Conservation (phyloP, 139 green algal genomes). For the Haematococcus lacustris region DNA sequence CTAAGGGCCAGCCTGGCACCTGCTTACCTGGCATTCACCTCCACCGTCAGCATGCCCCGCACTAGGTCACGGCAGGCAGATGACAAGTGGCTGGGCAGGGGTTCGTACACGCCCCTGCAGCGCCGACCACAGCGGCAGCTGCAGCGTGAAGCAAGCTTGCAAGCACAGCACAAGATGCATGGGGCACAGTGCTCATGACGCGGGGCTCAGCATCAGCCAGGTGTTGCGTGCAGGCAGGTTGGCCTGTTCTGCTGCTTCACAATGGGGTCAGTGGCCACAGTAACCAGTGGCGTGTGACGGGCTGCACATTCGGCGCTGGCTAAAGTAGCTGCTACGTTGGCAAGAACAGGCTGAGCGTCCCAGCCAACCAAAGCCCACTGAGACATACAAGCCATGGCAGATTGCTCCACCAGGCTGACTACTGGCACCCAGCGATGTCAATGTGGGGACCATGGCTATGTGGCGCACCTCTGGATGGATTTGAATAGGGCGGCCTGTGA, state of each 20-base stretch:
- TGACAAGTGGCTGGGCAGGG: slow-evolving; percentile 23
- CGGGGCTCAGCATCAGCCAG: not conserved
- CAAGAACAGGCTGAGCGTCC: not conserved
- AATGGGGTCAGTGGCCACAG: not conserved
- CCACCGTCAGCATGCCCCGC: slow-evolving; percentile 64
- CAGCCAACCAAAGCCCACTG: not conserved
- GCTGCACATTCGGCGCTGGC: not conserved
- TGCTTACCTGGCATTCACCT: slow-evolving; percentile 37
- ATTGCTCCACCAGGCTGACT: not conserved
- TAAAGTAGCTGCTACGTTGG: not conserved
- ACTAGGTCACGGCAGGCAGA: slow-evolving; percentile 32
- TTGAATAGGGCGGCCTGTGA: slow-evolving; percentile 34
- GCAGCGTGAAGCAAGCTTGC: not conserved
- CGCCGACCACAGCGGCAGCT: too few species aligned
- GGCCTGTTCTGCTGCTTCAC: too few species aligned
- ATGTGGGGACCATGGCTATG: not conserved
- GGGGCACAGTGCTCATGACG: not conserved
- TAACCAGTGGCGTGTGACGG: not conserved
- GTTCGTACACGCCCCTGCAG: slow-evolving; percentile 27
- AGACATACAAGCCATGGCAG: too few species aligned
- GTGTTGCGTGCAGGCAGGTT: too few species aligned
- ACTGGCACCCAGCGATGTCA: not conserved
- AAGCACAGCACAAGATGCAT: not conserved
- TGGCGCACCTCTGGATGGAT: slow-evolving; percentile 21
- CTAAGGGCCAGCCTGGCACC: not conserved